phyloP scores from a whole-genome alignment of 1,284 basidiomycete species.

The Bjerkandera adusta region DNA sequence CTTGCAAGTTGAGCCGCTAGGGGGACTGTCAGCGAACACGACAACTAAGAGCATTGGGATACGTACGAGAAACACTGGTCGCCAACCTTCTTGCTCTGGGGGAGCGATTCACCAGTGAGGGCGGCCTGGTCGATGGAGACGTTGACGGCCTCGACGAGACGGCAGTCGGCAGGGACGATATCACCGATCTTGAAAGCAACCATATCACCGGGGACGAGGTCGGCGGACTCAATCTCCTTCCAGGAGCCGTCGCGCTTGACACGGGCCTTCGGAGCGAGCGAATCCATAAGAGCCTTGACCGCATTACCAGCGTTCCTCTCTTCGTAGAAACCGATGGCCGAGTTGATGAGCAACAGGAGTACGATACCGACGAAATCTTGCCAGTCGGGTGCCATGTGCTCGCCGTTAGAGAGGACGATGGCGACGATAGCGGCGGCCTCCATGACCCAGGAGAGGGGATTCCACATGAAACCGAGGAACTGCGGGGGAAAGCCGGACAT shows the following conservation, averaged over 20 bases:
- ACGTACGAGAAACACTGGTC: constrained; percentile 96
- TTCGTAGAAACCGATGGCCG: constrained; percentile 97
- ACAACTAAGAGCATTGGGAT: constrained; percentile 11
- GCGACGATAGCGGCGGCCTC: constrained; percentile 96
- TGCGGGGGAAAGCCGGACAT: constrained; percentile 44
- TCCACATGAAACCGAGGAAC: constrained; percentile 99
- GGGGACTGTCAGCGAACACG: constrained; percentile 14
- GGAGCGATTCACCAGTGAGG: constrained; percentile 94
- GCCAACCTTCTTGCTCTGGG: constrained; percentile 85
- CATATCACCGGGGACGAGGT: constrained; percentile 92
- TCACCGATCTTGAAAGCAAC: constrained; percentile 97
- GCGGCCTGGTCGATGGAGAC: constrained; percentile 97
- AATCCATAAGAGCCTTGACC: constrained; percentile 99
- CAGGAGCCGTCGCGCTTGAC: constrained; percentile 83
- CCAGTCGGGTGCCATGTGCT: constrained; percentile 88
- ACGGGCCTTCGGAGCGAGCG: constrained; percentile 95
- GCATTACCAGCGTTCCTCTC: constrained; percentile 97
- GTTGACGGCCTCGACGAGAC: constrained; percentile 93
- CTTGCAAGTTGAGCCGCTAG: constrained; percentile 92
- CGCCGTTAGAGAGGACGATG: constrained; percentile 95
- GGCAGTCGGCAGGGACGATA: constrained; percentile 93
- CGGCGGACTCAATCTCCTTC: constrained; percentile 86
- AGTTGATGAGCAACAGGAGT: constrained; percentile 91
- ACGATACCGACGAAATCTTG: constrained; percentile 97
- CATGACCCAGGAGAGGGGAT: constrained; percentile 99